Percentiles rank a stretch among this genome's conserved stretches.
Evolutionary conservation across 148 eudicot genomes (phyloP).

Genomic region (Drosera capensis): DNA sequence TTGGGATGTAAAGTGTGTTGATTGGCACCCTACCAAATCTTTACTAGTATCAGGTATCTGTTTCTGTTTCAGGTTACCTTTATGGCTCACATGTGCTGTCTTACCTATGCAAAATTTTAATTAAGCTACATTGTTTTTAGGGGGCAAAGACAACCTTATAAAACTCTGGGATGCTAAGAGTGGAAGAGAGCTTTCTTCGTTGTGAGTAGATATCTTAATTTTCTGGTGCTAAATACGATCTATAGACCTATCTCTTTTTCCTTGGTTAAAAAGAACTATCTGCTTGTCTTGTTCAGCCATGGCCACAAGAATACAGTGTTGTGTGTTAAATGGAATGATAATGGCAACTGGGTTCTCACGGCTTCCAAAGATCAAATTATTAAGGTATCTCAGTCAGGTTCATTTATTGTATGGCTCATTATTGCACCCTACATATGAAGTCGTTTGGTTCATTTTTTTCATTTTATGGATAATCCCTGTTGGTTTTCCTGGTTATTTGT

Average conservation of each 20-base stretch:
- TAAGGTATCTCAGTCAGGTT: slow-evolving; percentile 45
- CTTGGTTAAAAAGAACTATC: no score
- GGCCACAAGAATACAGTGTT: slow-evolving; percentile 97
- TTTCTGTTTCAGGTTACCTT: neutral
- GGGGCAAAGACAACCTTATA: slow-evolving; percentile 94
- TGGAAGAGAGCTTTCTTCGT: slow-evolving; percentile 75
- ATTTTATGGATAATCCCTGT: neutral
- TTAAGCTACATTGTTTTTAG: slow-evolving; percentile 30
- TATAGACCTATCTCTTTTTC: neutral
- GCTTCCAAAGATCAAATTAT: slow-evolving; percentile 97
- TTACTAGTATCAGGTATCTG: slow-evolving; percentile 65
- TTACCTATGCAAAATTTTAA: slow-evolving; percentile 1
- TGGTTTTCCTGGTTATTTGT: slow-evolving; percentile 2
- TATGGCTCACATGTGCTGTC: neutral
- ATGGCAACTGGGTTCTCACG: slow-evolving; percentile 96
- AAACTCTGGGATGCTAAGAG: slow-evolving; percentile 98
- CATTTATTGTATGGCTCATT: no score
- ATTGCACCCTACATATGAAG: no score
- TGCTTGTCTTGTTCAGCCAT: slow-evolving; percentile 43
- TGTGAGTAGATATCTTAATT: slow-evolving; percentile 31
- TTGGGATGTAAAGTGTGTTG: slow-evolving; percentile 99
- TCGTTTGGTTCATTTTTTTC: neutral
- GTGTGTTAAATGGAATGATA: slow-evolving; percentile 87
- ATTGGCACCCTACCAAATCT: slow-evolving; percentile 97
- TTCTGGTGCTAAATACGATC: neutral